Evolutionary conservation across 2,329 filamentous ascomycete genomes (phyloP).

Genomic region (Blastomyces gilchristii): DNA sequence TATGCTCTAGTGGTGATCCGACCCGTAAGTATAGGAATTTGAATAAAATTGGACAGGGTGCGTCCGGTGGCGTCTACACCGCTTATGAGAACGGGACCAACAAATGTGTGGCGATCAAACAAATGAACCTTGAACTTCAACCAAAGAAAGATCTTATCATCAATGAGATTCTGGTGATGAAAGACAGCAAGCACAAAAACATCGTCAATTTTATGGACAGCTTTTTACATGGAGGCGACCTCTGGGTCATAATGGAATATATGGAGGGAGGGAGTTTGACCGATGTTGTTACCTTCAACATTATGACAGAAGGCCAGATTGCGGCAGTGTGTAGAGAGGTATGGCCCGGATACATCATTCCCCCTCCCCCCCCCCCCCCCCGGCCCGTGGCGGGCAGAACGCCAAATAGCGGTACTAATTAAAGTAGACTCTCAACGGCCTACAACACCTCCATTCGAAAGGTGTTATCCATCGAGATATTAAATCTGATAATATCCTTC

Average conservation of each 20-base stretch:
- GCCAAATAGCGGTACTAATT: constrained; percentile 7
- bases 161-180: constrained; percentile 98
- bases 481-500: constrained; percentile 94
- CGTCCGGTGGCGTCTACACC: constrained; percentile 89
- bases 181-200: constrained; percentile 94
- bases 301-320: constrained; percentile 97
- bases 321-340: constrained; percentile 86
- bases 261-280: constrained; percentile 98
- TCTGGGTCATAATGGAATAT: constrained; percentile 99
- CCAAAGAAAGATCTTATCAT: constrained; percentile 99
- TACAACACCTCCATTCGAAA: constrained; percentile 94
- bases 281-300: constrained; percentile 97
- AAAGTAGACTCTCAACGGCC: constrained; percentile 62
- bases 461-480: constrained; percentile 98
- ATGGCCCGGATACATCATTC: constrained; percentile 19
- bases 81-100: constrained; percentile 78
- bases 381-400: no score
- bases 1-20: constrained; percentile 84
- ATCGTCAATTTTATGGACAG: constrained; percentile 99
- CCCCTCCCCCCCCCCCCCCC: no score
- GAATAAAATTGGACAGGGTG: constrained; percentile 94
- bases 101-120: constrained; percentile 91
- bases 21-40: constrained; percentile 76
- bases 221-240: constrained; percentile 75
- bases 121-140: constrained; percentile 98